Evolutionary conservation across 1,284 basidiomycete genomes (phyloP).

Genomic region (Mycena sp.): DNA sequence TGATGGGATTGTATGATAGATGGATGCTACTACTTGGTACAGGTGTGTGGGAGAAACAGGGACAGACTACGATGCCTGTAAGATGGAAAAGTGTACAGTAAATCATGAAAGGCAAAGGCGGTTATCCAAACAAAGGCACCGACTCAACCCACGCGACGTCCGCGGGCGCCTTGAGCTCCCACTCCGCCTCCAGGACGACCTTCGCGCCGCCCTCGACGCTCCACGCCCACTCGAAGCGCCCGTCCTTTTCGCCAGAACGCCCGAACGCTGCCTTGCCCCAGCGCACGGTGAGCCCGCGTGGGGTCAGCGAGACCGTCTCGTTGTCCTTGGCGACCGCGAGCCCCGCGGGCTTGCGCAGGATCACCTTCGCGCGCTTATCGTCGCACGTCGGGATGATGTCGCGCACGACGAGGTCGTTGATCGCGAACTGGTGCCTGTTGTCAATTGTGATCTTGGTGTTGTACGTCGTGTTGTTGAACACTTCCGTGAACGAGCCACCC

Average conservation of each 20-base stretch:
- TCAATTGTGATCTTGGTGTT: slow-evolving; percentile 53
- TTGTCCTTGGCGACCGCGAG: slow-evolving; percentile 57
- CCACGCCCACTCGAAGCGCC: slow-evolving; percentile 52
- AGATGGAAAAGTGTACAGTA: slow-evolving; percentile 1
- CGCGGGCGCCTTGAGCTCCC: slow-evolving; percentile 60
- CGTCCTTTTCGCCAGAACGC: slow-evolving; percentile 53
- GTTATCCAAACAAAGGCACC: slow-evolving; percentile 5
- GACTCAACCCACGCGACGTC: slow-evolving; percentile 43
- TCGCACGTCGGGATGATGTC: slow-evolving; percentile 58
- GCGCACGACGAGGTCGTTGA: slow-evolving; percentile 55
- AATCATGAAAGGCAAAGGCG: not conserved
- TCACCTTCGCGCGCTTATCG: slow-evolving; percentile 53
- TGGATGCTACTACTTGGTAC: not conserved
- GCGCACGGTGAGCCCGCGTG: slow-evolving; percentile 43
- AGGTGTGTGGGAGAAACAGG: not conserved
- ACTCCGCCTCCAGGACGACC: slow-evolving; percentile 54
- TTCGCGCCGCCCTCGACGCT: slow-evolving; percentile 48
- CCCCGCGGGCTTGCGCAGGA: slow-evolving; percentile 56
- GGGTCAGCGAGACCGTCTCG: slow-evolving; percentile 44
- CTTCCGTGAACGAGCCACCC: slow-evolving; percentile 54
- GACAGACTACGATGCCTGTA: not conserved
- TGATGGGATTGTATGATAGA: slow-evolving; percentile 55
- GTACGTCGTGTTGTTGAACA: slow-evolving; percentile 53
- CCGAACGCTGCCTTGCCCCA: slow-evolving; percentile 49
- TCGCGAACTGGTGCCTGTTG: slow-evolving; percentile 57